Evolutionary conservation across 352 stramenopile species (phyloP).

Genomic region (Phytophthora lateralis): DNA sequence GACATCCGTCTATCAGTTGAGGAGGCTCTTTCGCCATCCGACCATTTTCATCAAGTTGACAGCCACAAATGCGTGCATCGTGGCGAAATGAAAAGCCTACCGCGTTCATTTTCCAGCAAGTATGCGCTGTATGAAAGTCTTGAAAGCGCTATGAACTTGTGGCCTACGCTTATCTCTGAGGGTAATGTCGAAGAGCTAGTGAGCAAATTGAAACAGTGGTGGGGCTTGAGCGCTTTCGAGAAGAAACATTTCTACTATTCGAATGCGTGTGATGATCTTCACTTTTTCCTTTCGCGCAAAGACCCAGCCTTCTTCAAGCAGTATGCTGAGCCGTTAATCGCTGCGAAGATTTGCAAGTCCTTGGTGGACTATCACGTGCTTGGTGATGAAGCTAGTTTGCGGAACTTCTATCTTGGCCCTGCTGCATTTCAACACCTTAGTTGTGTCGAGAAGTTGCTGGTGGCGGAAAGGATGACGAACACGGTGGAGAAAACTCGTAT

Average conservation of each 20-base stretch:
- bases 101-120: constrained; percentile 37
- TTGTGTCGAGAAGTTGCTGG: constrained; percentile 48
- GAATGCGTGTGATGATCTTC: constrained; percentile 54
- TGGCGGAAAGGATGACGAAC: constrained; percentile 36
- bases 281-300: constrained; percentile 65
- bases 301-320: constrained; percentile 54
- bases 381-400: constrained; percentile 33
- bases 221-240: constrained; percentile 10
- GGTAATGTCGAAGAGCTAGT: constrained; percentile 28
- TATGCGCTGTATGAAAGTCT: constrained; percentile 49
- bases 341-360: constrained; percentile 53
- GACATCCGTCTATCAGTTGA: constrained; percentile 38
- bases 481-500: constrained; percentile 24
- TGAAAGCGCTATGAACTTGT: constrained; percentile 39
- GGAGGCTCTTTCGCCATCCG: constrained; percentile 23
- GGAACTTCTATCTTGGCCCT: constrained; percentile 32
- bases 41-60: constrained; percentile 51
- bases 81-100: constrained; percentile 31
- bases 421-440: constrained; percentile 39
- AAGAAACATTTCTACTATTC: constrained; percentile 48
- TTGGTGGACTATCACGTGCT: constrained; percentile 64
- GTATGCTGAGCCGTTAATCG: constrained; percentile 40
- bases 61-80: constrained; percentile 35
- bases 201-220: constrained; percentile 45
- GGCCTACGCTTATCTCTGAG: constrained; percentile 27